phyloP scores from a whole-genome alignment of 257 asterid genomes.

The Solanum neorickii region DNA sequence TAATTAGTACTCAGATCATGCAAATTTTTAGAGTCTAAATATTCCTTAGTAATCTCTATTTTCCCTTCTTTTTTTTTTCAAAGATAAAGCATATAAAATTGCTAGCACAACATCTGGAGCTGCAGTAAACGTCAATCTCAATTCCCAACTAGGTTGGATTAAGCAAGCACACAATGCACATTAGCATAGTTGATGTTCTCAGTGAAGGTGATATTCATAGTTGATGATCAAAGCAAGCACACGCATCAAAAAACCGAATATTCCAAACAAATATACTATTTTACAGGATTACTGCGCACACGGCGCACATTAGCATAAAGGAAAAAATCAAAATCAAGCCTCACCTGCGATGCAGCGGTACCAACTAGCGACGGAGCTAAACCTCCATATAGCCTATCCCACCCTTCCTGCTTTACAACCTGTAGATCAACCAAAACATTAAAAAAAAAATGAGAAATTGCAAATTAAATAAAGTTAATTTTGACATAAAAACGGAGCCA shows the following conservation, averaged over 20 bases:
- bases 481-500: not conserved
- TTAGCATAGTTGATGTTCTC: not conserved
- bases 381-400: conserved; percentile 87
- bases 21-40: not conserved
- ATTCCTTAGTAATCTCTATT: not conserved
- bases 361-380: conserved; percentile 85
- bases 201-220: not conserved
- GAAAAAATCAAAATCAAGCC: not conserved
- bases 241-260: not conserved
- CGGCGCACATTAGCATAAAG: not conserved
- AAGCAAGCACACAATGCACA: not conserved
- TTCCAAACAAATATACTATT: not conserved
- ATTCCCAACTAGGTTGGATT: not conserved
- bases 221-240: not conserved
- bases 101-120: not conserved
- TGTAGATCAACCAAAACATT: conserved; percentile 4
- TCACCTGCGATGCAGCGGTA: conserved; percentile 91
- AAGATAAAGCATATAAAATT: not conserved
- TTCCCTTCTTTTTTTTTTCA: not conserved
- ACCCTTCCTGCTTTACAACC: conserved; percentile 88
- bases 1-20: not conserved
- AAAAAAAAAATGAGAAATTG: not conserved
- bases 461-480: not conserved
- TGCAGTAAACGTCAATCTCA: not conserved
- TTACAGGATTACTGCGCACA: not conserved